Evolutionary conservation across 2,329 filamentous ascomycete species (phyloP).

Genomic region (Alternaria gaisen): DNA sequence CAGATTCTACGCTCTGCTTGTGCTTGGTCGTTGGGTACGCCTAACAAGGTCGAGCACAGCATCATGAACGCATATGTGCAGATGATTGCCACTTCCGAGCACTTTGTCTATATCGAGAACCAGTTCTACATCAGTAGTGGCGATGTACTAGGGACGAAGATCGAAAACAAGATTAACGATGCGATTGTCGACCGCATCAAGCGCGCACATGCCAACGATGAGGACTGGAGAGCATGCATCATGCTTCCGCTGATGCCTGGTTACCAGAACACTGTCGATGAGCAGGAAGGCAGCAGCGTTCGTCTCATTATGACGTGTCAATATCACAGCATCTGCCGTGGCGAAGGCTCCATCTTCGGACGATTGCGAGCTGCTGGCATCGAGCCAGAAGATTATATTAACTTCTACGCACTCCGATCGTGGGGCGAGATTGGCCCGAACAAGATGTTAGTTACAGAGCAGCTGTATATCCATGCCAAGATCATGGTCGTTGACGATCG

Average conservation of each 20-base stretch:
- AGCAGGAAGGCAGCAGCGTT: conserved; percentile 92
- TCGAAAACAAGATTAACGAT: conserved; percentile 93
- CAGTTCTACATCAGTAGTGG: conserved; percentile 98
- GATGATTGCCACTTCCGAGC: conserved; percentile 92
- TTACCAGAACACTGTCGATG: conserved; percentile 95
- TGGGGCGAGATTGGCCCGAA: conserved; percentile 91
- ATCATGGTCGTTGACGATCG: conserved; percentile 95
- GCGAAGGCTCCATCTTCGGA: conserved; percentile 90
- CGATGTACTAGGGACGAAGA: conserved; percentile 84
- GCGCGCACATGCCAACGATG: conserved; percentile 80
- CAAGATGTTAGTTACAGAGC: conserved; percentile 87
- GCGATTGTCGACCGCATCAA: conserved; percentile 92
- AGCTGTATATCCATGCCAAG: conserved; percentile 98
- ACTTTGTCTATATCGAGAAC: conserved; percentile 98
- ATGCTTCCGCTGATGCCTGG: conserved; percentile 97
- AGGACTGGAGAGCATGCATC: conserved; percentile 90
- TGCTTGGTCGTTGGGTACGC: conserved; percentile 89
- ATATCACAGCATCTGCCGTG: conserved; percentile 93
- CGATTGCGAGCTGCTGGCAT: conserved; percentile 81
- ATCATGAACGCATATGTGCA: conserved; percentile 96
- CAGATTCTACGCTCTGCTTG: conserved; percentile 92
- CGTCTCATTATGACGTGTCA: conserved; percentile 97
- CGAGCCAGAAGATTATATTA: conserved; percentile 93
- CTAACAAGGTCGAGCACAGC: conserved; percentile 85
- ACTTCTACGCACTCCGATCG: conserved; percentile 89